A percentile compares a stretch with the other conserved stretches of the same genome.
Evolutionary conservation across 169 alveolate species (phyloP).

Genomic region (Perkinsus marinus): DNA sequence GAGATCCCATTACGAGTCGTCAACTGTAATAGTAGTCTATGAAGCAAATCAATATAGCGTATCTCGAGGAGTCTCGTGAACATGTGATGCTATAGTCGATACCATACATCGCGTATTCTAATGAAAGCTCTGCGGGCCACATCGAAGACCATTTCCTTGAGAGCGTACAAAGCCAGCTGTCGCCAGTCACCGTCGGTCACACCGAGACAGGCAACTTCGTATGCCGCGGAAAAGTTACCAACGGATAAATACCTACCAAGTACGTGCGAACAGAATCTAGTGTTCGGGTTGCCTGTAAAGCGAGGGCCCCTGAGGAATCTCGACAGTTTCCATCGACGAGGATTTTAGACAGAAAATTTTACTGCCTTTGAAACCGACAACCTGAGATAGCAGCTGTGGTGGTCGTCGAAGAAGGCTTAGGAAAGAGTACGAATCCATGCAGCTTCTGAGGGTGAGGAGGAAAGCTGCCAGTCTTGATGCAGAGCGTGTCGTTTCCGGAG

Average conservation of each 20-base stretch:
- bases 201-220: conserved; percentile 73
- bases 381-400: not conserved
- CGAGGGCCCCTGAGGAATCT: conserved; percentile 69
- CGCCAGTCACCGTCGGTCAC: conserved; percentile 73
- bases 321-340: conserved; percentile 59
- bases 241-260: not conserved
- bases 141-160: conserved; percentile 49
- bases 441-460: conserved; percentile 70
- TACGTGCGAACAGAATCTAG: conserved; percentile 7
- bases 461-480: conserved; percentile 62
- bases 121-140: conserved; percentile 62
- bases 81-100: not conserved
- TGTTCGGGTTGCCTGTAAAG: conserved; percentile 62
- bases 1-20: conserved; percentile 19
- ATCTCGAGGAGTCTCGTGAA: not conserved
- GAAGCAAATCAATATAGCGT: conserved; percentile 45
- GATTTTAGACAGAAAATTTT: conserved; percentile 59
- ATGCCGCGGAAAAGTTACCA: conserved; percentile 55
- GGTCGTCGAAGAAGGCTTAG: not conserved
- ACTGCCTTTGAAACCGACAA: conserved; percentile 81
- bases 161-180: conserved; percentile 64
- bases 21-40: conserved; percentile 39
- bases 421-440: conserved; percentile 51
- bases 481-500: conserved; percentile 63
- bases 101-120: conserved; percentile 49